These are phyloP conservation scores for Lactifluus volemus DNA, from an alignment of 768 basidiomycete species.

Conservation along the genomic window DNA sequence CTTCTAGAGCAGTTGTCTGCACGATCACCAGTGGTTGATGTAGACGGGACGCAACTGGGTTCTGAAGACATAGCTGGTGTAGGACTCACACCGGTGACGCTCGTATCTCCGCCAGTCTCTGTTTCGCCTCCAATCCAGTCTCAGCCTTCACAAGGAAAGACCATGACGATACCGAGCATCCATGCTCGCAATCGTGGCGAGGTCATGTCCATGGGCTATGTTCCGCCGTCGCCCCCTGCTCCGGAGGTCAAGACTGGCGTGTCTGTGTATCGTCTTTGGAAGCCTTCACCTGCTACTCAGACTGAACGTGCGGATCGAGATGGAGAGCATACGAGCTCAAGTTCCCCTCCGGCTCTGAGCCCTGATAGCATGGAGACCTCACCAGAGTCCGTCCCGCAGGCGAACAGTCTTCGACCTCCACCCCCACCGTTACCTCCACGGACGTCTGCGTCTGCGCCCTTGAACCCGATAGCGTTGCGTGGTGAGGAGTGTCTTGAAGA, in stretches of 20 bases:
- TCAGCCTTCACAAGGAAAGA: slow-evolving; percentile 64
- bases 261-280: slow-evolving; percentile 72
- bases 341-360: neutral
- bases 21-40: neutral
- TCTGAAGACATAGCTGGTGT: neutral
- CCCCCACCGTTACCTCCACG: slow-evolving; percentile 45
- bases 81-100: neutral
- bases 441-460: slow-evolving; percentile 41
- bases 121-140: slow-evolving; percentile 50
- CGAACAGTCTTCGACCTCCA: slow-evolving; percentile 14
- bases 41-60: slow-evolving; percentile 1
- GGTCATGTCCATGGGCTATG: slow-evolving; percentile 78
- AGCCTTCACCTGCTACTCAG: slow-evolving; percentile 35
- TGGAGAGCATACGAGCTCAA: neutral
- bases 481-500: slow-evolving; percentile 24
- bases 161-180: slow-evolving; percentile 83
- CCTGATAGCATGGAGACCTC: neutral
- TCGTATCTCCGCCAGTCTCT: neutral
- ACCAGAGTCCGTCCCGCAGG: neutral
- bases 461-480: slow-evolving; percentile 46
- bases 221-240: slow-evolving; percentile 39
- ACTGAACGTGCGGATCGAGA: slow-evolving; percentile 6
- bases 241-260: slow-evolving; percentile 41
- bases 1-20: neutral
- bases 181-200: slow-evolving; percentile 80